Evolutionary conservation across 768 basidiomycete genomes (phyloP).

Genomic region (Termitomyces sp.): DNA sequence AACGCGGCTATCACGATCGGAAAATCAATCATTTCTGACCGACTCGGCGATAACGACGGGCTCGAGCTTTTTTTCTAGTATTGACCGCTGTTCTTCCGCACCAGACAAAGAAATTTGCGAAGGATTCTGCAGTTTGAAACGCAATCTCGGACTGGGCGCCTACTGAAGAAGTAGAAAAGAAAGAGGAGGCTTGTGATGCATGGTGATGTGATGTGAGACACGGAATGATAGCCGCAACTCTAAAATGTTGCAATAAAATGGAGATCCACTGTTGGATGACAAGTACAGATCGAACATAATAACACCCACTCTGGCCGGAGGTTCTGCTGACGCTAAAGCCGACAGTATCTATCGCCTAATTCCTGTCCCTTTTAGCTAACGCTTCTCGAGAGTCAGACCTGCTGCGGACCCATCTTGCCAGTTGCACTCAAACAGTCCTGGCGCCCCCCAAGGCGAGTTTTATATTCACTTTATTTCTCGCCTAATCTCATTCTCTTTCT

Average conservation of each 20-base stretch:
- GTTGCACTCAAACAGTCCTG: neutral
- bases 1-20: too few species aligned
- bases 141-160: neutral
- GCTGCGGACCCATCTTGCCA: conserved; percentile 5
- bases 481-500: conserved; percentile 1
- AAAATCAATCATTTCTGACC: neutral
- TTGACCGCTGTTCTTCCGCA: neutral
- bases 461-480: neutral
- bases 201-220: conserved; percentile 8
- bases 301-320: neutral
- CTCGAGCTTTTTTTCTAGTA: too few species aligned
- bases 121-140: neutral
- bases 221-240: conserved; percentile 9
- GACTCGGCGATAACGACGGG: neutral
- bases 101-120: neutral
- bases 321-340: neutral
- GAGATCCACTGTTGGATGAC: conserved; percentile 2
- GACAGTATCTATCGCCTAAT: conserved; percentile 5
- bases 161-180: neutral
- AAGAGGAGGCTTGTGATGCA: neutral
- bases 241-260: conserved; percentile 10
- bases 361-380: conserved; percentile 5
- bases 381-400: conserved; percentile 1
- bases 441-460: conserved; percentile 4
- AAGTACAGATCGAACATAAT: too few species aligned